Base-by-base conservation (phyloP, 208 protist species). In the Crithidia thermophila region DNA sequence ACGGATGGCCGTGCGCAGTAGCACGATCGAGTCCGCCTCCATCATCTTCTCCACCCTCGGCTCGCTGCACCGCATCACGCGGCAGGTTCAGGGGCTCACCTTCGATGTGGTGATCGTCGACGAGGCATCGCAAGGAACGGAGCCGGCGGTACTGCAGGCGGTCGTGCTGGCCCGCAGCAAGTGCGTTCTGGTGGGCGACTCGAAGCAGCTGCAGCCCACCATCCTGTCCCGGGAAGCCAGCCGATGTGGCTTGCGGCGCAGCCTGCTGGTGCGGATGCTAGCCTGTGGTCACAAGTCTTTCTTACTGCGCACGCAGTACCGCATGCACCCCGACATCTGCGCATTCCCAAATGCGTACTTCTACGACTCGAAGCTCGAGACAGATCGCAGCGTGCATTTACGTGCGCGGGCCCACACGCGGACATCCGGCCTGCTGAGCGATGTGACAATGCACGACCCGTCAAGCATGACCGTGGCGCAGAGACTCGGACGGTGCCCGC, bases 31-130 rank as follows among this genome's bases (percentile, higher is more conserved):
- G 28, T 66, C 59, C 4, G 79, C 85, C 13, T 28, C 60, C 18
- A 56, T 96, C 4, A 61, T 94, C 49, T 94, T 81, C 65, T 83
- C 79, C 34, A 96, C 91, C 16, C 71, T 96, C 16, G 91, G 91
- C 51, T 96, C 91, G 11, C 72, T 96, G n/a, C 77, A 78, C 52
- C 82, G 90, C 40, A 36, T 93, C 0, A 61, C 79, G 30, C 76
- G 82, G 4, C 13, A 66, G 9, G 69, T 79, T n/a, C 16, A 53
- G 5, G 63, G 73, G 4, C 16, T 82, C 34, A 20, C 62, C 27
- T 96, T 93, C 60, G 91, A 96, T 61, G 67, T 85, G 0, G 93
- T 97, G 28, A 79, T 98, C 28, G 79, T 98, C 39, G 95, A 98
- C 75, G 95, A 98, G 77, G 90, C 89, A 4, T 92, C 93, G 9